Conservation (phyloP, 495 filamentous ascomycete genomes). For the Patellaria atrata region DNA sequence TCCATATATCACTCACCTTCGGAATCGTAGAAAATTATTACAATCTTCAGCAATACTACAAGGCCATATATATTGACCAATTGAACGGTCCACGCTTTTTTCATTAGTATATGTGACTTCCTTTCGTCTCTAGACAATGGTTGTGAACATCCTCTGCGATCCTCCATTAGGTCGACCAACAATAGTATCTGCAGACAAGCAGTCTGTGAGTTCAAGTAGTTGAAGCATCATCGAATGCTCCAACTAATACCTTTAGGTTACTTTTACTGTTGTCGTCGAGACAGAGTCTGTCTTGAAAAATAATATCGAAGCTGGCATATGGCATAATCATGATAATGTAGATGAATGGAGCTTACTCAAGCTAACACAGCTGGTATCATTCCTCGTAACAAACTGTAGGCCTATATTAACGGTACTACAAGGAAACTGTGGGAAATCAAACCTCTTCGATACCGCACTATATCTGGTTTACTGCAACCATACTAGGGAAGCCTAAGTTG, state of each 20-base stretch:
- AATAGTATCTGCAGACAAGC: conserved; percentile 31
- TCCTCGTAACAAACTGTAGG: too few relatives aligned
- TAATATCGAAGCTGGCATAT: conserved; percentile 27
- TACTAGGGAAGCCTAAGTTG: conserved; percentile 21
- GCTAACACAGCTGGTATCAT: too few relatives aligned
- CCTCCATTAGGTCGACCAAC: conserved; percentile 61
- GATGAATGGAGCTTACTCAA: too few relatives aligned
- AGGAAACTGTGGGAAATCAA: too few relatives aligned
- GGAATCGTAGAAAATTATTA: too few relatives aligned
- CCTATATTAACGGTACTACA: too few relatives aligned
- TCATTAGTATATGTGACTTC: too few relatives aligned
- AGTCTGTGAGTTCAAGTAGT: conserved; percentile 13
- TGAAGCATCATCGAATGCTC: not conserved
- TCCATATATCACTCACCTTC: too few relatives aligned
- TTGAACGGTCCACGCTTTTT: too few relatives aligned
- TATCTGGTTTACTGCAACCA: conserved; percentile 29
- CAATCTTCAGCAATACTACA: too few relatives aligned
- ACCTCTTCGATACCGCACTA: too few relatives aligned
- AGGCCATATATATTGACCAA: too few relatives aligned
- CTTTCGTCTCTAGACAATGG: conserved; percentile 22
- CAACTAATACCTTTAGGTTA: conserved; percentile 27
- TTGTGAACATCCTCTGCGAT: conserved; percentile 39
- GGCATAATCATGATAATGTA: conserved; percentile 24
- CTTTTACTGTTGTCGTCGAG: conserved; percentile 60
- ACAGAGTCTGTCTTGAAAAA: conserved; percentile 34